Evolutionary conservation across 1,139 yeast genomes (phyloP).

Genomic region (Pichia kudriavzevii): DNA sequence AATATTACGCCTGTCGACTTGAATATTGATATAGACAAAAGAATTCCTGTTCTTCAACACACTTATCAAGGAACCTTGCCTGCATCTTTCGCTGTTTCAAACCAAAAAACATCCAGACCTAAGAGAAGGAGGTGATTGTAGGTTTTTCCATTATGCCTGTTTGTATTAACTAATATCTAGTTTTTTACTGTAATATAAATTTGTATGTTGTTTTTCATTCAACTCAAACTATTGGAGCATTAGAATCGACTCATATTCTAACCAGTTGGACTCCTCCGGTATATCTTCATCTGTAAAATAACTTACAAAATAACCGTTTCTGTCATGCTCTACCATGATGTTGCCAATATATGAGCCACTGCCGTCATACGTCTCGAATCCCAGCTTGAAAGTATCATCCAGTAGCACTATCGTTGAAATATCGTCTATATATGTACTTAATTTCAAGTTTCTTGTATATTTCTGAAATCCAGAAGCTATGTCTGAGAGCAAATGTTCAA

Average conservation of each 20-base stretch:
- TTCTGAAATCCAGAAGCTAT: constrained; percentile 17
- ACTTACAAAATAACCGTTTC: constrained; percentile 10
- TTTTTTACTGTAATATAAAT: constrained; percentile 1
- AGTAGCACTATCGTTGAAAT: neutral
- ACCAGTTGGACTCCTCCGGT: constrained; percentile 1
- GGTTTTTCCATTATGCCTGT: constrained; percentile 2
- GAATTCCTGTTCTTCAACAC: constrained; percentile 62
- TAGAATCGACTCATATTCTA: neutral
- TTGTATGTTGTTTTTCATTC: constrained; percentile 2
- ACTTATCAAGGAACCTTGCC: constrained; percentile 80
- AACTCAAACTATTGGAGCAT: constrained; percentile 2
- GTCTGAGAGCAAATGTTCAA: constrained; percentile 10
- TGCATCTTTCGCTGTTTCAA: constrained; percentile 33
- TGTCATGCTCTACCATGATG: constrained; percentile 16
- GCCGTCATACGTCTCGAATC: constrained; percentile 16
- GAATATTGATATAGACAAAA: constrained; percentile 32
- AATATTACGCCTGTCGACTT: constrained; percentile 25
- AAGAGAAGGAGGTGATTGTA: constrained; percentile 19
- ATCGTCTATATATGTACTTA: constrained; percentile 3
- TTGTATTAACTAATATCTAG: neutral
- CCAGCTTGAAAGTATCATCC: constrained; percentile 11
- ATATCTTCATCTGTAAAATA: constrained; percentile 8
- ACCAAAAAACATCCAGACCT: constrained; percentile 16
- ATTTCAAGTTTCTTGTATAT: constrained; percentile 5
- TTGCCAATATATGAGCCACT: constrained; percentile 17